Evolutionary conservation across 768 basidiomycete species (phyloP).

Genomic region (Leccinum fibrillosum): DNA sequence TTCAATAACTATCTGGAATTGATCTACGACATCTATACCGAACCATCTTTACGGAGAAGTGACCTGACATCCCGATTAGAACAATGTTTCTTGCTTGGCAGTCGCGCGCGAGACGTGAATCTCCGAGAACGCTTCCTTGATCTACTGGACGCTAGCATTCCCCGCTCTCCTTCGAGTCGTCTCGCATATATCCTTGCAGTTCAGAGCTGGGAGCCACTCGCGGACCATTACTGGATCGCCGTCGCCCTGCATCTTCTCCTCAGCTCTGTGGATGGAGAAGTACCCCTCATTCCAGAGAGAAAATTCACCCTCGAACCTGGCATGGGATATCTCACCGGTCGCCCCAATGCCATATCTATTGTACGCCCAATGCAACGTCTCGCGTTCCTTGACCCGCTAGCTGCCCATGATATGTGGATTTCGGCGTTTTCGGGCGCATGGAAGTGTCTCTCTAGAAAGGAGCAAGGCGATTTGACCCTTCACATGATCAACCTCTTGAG

Average conservation of each 20-base stretch:
- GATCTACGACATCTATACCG: slow-evolving; percentile 92
- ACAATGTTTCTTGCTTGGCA: slow-evolving; percentile 89
- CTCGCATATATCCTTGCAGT: slow-evolving; percentile 88
- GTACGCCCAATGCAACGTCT: slow-evolving; percentile 80
- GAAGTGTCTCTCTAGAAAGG: slow-evolving; percentile 79
- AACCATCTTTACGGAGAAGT: slow-evolving; percentile 79
- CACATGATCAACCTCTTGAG: slow-evolving; percentile 88
- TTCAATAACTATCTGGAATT: slow-evolving; percentile 84
- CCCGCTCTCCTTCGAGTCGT: slow-evolving; percentile 75
- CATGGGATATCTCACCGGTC: slow-evolving; percentile 38
- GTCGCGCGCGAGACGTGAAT: slow-evolving; percentile 73
- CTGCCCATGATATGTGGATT: slow-evolving; percentile 83
- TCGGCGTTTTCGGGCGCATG: slow-evolving; percentile 84
- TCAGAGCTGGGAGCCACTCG: slow-evolving; percentile 91
- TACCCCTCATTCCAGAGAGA: slow-evolving; percentile 40
- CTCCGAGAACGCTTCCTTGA: slow-evolving; percentile 87
- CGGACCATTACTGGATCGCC: slow-evolving; percentile 92
- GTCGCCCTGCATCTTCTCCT: slow-evolving; percentile 87
- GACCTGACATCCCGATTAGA: slow-evolving; percentile 93
- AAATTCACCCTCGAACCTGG: slow-evolving; percentile 33
- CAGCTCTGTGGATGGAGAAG: slow-evolving; percentile 57
- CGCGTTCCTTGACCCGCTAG: slow-evolving; percentile 71
- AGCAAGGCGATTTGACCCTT: slow-evolving; percentile 85
- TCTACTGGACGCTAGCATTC: slow-evolving; percentile 84
- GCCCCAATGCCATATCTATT: slow-evolving; percentile 48